A percentile compares a stretch with the other conserved stretches of the same genome.
Conservation (phyloP, 139 green algal genomes). For the Chlamydomonas incerta region DNA sequence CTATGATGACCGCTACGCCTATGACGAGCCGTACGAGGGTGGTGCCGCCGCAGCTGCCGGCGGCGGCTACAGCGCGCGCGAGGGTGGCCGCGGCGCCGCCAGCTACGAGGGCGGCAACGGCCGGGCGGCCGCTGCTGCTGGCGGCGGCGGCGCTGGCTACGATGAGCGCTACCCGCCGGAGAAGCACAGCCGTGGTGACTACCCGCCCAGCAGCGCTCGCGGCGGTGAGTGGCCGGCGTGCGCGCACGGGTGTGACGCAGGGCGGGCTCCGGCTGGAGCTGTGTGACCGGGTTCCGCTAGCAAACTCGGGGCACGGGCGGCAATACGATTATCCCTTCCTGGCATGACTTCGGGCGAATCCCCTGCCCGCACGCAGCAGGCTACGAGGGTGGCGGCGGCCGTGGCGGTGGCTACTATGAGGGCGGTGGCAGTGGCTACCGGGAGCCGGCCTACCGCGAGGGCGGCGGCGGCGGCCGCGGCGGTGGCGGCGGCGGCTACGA, state of each 20-base stretch:
- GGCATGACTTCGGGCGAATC: no score
- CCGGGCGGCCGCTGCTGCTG: not conserved
- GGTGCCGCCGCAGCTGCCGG: not conserved
- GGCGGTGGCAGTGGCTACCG: not conserved
- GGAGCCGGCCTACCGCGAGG: no score
- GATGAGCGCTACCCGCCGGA: conserved; percentile 13
- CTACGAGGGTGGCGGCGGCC: conserved; percentile 9
- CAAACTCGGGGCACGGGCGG: no score
- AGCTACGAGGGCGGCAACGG: not conserved
- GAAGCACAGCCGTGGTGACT: conserved; percentile 2
- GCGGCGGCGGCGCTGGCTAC: conserved; percentile 1
- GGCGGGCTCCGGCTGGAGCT: no score
- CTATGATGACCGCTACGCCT: conserved; percentile 20
- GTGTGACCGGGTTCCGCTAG: no score
- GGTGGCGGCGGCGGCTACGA: not conserved
- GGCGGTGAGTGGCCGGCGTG: not conserved
- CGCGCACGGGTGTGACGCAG: no score
- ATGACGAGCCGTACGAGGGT: not conserved
- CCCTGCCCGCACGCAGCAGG: not conserved
- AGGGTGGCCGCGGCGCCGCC: not conserved
- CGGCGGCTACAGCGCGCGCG: not conserved
- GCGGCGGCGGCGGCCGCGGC: no score
- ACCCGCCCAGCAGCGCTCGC: not conserved
- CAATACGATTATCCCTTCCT: no score
- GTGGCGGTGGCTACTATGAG: no score